Evolutionary conservation across 116 monocot genomes (phyloP).

Genomic region (Trichopus zeylanicus): DNA sequence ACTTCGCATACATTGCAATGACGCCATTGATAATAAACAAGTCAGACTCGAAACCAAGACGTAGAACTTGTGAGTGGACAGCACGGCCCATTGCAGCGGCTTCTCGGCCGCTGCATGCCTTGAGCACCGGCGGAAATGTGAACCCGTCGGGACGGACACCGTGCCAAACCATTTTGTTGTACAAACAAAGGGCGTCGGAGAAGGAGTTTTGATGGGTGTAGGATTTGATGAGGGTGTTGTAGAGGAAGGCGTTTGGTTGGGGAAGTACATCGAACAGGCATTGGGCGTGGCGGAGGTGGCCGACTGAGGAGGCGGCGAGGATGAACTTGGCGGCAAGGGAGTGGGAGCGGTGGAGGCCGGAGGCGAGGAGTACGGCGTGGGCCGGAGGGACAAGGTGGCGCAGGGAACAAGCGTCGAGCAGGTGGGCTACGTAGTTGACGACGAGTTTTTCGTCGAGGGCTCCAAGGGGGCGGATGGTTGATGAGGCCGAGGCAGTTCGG

Average conservation of each 20-base stretch:
- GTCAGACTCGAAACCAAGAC: slow-evolving; percentile 29
- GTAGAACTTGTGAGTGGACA: slow-evolving; percentile 46
- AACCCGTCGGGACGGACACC: slow-evolving; percentile 26
- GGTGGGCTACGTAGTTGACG: background rate
- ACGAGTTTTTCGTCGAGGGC: background rate
- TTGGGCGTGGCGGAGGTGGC: slow-evolving; percentile 17
- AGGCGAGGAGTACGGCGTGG: background rate
- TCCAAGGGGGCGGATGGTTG: background rate
- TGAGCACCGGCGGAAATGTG: slow-evolving; percentile 43
- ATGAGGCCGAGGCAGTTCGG: too few relatives aligned
- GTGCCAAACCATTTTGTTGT: slow-evolving; percentile 12
- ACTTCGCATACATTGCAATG: slow-evolving; percentile 57
- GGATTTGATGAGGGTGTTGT: slow-evolving; percentile 30
- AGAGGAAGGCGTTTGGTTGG: slow-evolving; percentile 17
- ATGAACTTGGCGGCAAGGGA: slow-evolving; percentile 22
- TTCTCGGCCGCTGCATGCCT: slow-evolving; percentile 21
- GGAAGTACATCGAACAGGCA: slow-evolving; percentile 44
- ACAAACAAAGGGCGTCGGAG: slow-evolving; percentile 12
- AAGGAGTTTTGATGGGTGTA: slow-evolving; percentile 18
- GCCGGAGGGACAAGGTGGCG: background rate
- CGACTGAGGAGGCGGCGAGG: slow-evolving; percentile 9
- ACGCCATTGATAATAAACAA: slow-evolving; percentile 60
- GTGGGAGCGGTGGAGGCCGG: background rate
- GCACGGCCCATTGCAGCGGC: slow-evolving; percentile 14
- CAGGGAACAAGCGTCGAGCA: background rate